phyloP scores from a whole-genome alignment of 257 asterid genomes.

The Cruciata laevipes region DNA sequence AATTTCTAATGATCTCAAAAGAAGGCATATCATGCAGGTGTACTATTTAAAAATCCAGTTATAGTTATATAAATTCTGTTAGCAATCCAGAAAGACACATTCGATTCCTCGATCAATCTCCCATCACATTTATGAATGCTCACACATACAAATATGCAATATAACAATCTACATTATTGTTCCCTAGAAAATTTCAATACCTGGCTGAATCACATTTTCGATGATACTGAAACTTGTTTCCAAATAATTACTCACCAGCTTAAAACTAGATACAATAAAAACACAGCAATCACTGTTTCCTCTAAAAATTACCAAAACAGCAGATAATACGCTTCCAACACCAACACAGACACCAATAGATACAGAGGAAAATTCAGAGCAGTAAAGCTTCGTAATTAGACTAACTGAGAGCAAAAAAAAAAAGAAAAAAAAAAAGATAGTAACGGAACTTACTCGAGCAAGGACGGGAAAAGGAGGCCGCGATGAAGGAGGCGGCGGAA shows the following conservation, averaged over 20 bases:
- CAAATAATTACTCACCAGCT: too few relatives aligned
- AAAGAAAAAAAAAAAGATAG: neutral
- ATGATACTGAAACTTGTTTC: too few relatives aligned
- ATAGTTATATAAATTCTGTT: neutral
- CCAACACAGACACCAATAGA: too few relatives aligned
- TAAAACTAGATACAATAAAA: too few relatives aligned
- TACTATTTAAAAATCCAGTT: neutral
- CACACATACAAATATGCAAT: neutral
- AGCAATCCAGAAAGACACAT: neutral
- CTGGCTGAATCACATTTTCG: too few relatives aligned
- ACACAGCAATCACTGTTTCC: too few relatives aligned
- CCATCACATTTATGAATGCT: neutral
- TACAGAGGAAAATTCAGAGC: too few relatives aligned
- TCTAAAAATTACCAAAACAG: too few relatives aligned
- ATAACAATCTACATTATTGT: neutral
- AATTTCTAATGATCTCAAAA: too few relatives aligned
- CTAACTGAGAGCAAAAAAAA: neutral
- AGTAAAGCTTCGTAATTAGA: too few relatives aligned
- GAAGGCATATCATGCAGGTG: neutral
- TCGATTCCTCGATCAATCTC: neutral
- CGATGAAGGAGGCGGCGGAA: constrained; percentile 62
- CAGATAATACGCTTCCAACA: too few relatives aligned
- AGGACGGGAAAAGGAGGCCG: constrained; percentile 75
- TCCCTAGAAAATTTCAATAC: neutral
- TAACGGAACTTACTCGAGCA: constrained; percentile 57